These are phyloP conservation scores for Trametes meyenii DNA, from an alignment of 768 basidiomycete species.

Conservation along the genomic window DNA sequence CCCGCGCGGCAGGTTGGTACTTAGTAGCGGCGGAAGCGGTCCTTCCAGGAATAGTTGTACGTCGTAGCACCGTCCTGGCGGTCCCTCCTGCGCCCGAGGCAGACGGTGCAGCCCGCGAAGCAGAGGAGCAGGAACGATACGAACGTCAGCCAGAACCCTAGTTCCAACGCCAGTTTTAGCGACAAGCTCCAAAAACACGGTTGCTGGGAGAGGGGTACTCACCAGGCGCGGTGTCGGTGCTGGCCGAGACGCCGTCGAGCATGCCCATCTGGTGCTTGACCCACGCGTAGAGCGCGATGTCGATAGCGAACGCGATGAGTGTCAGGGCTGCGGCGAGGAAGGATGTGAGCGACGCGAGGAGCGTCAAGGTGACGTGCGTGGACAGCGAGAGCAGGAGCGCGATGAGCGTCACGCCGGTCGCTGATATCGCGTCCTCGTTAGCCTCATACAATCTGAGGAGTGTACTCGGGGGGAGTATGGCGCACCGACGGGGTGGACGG, in stretches of 20 bases:
- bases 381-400: constrained; percentile 67
- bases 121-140: constrained; percentile 63
- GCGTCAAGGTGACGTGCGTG: constrained; percentile 48
- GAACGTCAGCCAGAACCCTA: constrained; percentile 80
- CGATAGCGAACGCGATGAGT: constrained; percentile 73
- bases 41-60: constrained; percentile 37
- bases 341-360: constrained; percentile 50
- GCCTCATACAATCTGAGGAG: too few relatives aligned
- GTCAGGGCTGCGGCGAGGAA: constrained; percentile 73
- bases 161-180: not conserved
- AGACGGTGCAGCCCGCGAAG: constrained; percentile 68
- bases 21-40: constrained; percentile 32
- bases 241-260: constrained; percentile 45
- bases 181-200: not conserved
- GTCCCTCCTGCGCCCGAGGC: constrained; percentile 63
- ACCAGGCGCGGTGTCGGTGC: constrained; percentile 9
- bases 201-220: not conserved
- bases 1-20: too few relatives aligned
- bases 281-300: constrained; percentile 71
- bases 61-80: constrained; percentile 46
- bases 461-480: constrained; percentile 19
- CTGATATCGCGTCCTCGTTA: constrained; percentile 32
- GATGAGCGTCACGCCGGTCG: constrained; percentile 58
- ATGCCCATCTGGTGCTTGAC: constrained; percentile 60
- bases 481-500: constrained; percentile 75